A percentile compares a stretch with the other conserved stretches of the same genome.
Evolutionary conservation across 306 rosid genomes (phyloP).

Genomic region (Chamaecrista fasciculata): DNA sequence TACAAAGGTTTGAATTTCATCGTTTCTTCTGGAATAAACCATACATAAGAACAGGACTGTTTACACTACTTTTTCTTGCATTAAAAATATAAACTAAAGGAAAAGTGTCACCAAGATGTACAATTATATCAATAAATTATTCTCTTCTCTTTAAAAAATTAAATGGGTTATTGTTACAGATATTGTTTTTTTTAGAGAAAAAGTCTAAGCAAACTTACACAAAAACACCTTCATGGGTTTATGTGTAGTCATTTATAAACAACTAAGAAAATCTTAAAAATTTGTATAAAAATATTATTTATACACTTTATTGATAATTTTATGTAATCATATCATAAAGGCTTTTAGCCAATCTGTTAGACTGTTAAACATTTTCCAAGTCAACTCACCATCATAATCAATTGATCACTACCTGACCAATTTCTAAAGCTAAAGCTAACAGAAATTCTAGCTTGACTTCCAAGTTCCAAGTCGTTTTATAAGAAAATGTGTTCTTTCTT

Average conservation of each 20-base stretch:
- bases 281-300: too few relatives aligned
- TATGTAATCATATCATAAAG: too few relatives aligned
- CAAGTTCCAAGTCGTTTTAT: background rate
- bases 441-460: background rate
- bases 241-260: background rate
- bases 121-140: too few relatives aligned
- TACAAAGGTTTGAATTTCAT: background rate
- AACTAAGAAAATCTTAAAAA: background rate
- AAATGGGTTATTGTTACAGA: too few relatives aligned
- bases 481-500: background rate
- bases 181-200: too few relatives aligned
- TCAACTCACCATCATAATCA: background rate
- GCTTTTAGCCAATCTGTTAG: background rate
- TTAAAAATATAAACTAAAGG: background rate
- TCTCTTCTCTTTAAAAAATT: too few relatives aligned
- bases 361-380: background rate
- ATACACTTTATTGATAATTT: too few relatives aligned
- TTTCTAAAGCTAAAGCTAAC: background rate
- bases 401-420: background rate
- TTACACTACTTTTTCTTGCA: background rate
- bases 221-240: background rate
- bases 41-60: background rate
- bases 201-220: too few relatives aligned
- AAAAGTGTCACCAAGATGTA: background rate
- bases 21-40: background rate